Evolutionary conservation across 2,329 filamentous ascomycete genomes (phyloP).

Genomic region (Diaporthe nobilis): DNA sequence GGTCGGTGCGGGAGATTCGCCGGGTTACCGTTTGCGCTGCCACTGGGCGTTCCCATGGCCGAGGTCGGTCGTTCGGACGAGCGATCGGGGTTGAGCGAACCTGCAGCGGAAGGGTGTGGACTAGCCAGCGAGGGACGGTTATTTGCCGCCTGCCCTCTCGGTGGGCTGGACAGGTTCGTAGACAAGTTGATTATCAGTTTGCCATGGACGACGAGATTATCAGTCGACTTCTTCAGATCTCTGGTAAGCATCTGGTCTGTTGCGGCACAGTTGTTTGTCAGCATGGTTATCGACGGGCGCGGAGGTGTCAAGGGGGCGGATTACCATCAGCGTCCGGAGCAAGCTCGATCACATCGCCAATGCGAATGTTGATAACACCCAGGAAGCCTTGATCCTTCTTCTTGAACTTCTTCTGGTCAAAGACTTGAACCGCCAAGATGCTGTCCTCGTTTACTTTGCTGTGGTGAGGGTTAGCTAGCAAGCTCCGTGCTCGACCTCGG

Average conservation of each 20-base stretch:
- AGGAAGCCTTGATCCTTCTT: conserved; percentile 99
- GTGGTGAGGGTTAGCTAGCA: conserved; percentile 44
- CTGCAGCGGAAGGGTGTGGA: conserved; percentile 60
- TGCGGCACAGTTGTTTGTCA: conserved; percentile 44
- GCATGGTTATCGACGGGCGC: conserved; percentile 47
- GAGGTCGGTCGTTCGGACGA: conserved; percentile 67
- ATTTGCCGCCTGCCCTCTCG: conserved; percentile 65
- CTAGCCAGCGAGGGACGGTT: conserved; percentile 62
- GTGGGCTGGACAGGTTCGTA: conserved; percentile 84
- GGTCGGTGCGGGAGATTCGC: conserved; percentile 61
- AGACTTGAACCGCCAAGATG: conserved; percentile 97
- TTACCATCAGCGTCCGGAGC: conserved; percentile 91
- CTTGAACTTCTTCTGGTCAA: conserved; percentile 99
- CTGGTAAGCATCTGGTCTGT: conserved; percentile 99
- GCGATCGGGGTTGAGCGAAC: conserved; percentile 59
- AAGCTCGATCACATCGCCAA: conserved; percentile 94
- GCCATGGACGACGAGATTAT: conserved; percentile 97
- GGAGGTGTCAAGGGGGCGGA: conserved; percentile 13
- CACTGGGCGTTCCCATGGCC: conserved; percentile 65
- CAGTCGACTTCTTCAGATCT: conserved; percentile 97
- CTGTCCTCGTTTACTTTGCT: conserved; percentile 95
- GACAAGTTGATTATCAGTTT: conserved; percentile 98
- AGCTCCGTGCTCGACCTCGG: neutral
- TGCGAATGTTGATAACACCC: conserved; percentile 95
- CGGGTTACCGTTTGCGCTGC: conserved; percentile 58